Percentiles rank a stretch among this genome's conserved stretches.
Evolutionary conservation across 75 land plant species (phyloP).

Genomic region (Pinus albicaulis): DNA sequence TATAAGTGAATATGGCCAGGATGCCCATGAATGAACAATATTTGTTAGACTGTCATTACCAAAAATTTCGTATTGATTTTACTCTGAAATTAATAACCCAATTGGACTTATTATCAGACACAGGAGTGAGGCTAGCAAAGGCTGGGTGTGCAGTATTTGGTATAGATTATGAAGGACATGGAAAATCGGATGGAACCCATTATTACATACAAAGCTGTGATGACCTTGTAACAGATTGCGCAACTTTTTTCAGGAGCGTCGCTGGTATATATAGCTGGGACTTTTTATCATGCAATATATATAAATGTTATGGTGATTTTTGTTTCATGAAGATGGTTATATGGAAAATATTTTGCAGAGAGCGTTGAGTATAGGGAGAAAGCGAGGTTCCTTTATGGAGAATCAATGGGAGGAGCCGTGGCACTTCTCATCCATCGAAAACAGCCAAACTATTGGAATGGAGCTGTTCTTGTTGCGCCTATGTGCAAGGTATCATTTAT

Average conservation of each 20-base stretch:
- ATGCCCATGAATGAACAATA: too few species aligned
- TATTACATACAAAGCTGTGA: conserved; percentile 44
- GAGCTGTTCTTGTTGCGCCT: conserved; percentile 25
- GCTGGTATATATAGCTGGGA: conserved; percentile 20
- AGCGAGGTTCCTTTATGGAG: conserved; percentile 23
- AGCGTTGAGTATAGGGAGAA: conserved; percentile 11
- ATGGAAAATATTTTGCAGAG: background rate
- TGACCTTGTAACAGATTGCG: conserved; percentile 50
- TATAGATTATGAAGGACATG: conserved; percentile 75
- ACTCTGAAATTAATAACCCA: too few species aligned
- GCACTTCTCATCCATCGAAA: conserved; percentile 16
- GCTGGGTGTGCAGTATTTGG: conserved; percentile 65
- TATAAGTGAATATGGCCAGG: too few species aligned
- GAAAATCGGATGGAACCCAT: conserved; percentile 52
- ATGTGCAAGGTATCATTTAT: conserved; percentile 28
- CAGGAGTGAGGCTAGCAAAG: conserved; percentile 42
- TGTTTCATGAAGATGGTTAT: accelerated
- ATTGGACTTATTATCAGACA: conserved; percentile 18
- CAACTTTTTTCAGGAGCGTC: conserved; percentile 33
- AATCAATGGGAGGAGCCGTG: conserved; percentile 34
- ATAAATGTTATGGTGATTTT: too few species aligned
- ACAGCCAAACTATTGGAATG: conserved; percentile 13
- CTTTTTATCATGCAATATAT: too few species aligned
- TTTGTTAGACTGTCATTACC: too few species aligned
- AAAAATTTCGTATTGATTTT: too few species aligned